Evolutionary conservation across 768 basidiomycete genomes (phyloP).

Genomic region (Termitomyces sp.): DNA sequence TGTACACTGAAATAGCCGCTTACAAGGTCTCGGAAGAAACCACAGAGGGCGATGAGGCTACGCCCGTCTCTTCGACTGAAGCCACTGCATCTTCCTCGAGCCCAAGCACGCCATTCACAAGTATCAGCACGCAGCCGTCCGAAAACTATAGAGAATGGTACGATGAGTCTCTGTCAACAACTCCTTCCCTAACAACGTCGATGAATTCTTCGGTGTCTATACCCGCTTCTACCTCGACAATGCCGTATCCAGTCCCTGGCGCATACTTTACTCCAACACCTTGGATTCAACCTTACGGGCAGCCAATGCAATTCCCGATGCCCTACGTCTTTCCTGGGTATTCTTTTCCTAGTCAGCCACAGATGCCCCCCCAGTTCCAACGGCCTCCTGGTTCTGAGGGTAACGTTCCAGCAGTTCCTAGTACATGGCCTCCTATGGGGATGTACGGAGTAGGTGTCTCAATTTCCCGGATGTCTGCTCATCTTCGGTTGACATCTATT

Average conservation of each 20-base stretch:
- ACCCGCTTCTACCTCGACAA: constrained; percentile 8
- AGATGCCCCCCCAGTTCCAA: constrained; percentile 22
- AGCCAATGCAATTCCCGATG: constrained; percentile 44
- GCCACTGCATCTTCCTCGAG: constrained; percentile 13
- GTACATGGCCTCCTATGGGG: constrained; percentile 32
- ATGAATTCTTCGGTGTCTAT: constrained; percentile 22
- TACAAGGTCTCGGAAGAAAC: background rate
- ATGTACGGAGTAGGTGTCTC: constrained; percentile 41
- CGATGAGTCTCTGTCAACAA: constrained; percentile 30
- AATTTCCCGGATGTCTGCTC: background rate
- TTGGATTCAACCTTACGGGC: constrained; percentile 51
- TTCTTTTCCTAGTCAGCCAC: constrained; percentile 24
- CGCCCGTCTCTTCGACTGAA: constrained; percentile 8
- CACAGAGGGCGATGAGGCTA: background rate
- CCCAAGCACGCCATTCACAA: constrained; percentile 10
- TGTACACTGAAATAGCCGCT: constrained; percentile 9
- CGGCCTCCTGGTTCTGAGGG: constrained; percentile 33
- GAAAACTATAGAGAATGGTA: constrained; percentile 41
- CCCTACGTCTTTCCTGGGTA: constrained; percentile 48
- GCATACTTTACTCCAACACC: constrained; percentile 42
- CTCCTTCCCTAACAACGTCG: constrained; percentile 32
- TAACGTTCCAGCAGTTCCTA: constrained; percentile 24
- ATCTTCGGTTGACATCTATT: background rate
- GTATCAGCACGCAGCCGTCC: constrained; percentile 13
- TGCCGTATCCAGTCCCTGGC: constrained; percentile 32